Percentiles rank a stretch among this genome's conserved stretches.
phyloP scores from a whole-genome alignment of 129 eudicot genomes.

The Apium graveolens region DNA sequence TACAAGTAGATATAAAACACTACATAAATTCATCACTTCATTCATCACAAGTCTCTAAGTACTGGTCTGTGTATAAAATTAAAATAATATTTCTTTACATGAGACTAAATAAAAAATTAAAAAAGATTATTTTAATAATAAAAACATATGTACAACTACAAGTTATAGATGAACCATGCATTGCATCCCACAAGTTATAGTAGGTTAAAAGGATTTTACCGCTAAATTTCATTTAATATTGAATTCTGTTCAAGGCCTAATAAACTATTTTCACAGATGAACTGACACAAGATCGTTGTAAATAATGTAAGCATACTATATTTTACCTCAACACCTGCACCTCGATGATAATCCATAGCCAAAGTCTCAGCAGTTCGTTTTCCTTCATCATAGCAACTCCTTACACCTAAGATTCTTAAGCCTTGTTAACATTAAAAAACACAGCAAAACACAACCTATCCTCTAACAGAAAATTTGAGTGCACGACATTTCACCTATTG shows the following conservation, averaged over 20 bases:
- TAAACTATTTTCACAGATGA: not conserved
- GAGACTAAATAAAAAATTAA: too few relatives aligned
- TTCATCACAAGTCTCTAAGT: too few relatives aligned
- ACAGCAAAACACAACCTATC: not conserved
- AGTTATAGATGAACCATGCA: too few relatives aligned
- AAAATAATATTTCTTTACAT: too few relatives aligned
- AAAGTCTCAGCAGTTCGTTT: conserved; percentile 74
- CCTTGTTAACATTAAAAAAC: not conserved
- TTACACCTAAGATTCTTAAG: conserved; percentile 38
- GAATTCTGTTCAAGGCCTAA: not conserved
- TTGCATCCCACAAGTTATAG: too few relatives aligned
- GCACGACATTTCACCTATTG: conserved; percentile 42
- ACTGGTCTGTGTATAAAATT: too few relatives aligned
- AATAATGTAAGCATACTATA: not conserved
- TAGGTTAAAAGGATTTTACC: not conserved
- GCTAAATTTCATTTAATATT: not conserved
- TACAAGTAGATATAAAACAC: too few relatives aligned
- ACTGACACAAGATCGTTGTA: not conserved
- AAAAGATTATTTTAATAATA: too few relatives aligned
- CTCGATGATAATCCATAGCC: conserved; percentile 73
- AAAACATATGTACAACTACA: too few relatives aligned
- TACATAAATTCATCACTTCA: too few relatives aligned
- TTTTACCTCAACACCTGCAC: conserved; percentile 57
- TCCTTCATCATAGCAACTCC: conserved; percentile 93
- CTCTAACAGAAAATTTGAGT: not conserved